phyloP scores from a whole-genome alignment of 2,329 filamentous ascomycete species.

The Ophiostoma ips region DNA sequence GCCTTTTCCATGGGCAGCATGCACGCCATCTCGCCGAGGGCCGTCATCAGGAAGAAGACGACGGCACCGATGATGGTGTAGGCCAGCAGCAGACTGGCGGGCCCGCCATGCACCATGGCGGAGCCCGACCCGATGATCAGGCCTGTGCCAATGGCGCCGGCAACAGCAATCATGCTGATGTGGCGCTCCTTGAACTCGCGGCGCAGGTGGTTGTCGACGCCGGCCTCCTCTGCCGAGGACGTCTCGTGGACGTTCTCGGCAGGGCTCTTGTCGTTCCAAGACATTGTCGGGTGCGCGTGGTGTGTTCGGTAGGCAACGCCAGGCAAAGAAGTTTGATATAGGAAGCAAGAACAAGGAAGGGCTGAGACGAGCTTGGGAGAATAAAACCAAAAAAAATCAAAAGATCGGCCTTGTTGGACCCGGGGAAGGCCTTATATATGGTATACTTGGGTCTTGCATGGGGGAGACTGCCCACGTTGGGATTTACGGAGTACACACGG shows the following conservation, averaged over 20 bases:
- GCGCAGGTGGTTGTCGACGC: slow-evolving; percentile 14
- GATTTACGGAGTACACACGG: too few species aligned
- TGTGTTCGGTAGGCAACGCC: too few species aligned
- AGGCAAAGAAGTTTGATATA: too few species aligned
- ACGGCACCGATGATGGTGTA: slow-evolving; percentile 29
- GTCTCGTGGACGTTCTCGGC: neutral
- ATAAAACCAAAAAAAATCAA: too few species aligned
- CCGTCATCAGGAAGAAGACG: slow-evolving; percentile 31
- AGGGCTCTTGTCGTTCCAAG: neutral
- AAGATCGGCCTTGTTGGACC: too few species aligned
- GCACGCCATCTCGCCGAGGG: slow-evolving; percentile 48
- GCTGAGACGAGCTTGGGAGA: too few species aligned
- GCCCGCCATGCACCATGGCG: slow-evolving; percentile 32
- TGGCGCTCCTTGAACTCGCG: slow-evolving; percentile 29
- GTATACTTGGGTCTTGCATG: too few species aligned
- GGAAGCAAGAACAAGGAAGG: neutral
- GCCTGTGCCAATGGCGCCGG: slow-evolving; percentile 33
- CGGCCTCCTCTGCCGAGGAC: neutral
- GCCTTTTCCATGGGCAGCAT: slow-evolving; percentile 33
- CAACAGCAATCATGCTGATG: slow-evolving; percentile 37
- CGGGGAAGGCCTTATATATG: too few species aligned
- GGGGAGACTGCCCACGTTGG: too few species aligned
- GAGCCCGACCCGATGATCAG: slow-evolving; percentile 38
- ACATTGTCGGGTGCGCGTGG: neutral
- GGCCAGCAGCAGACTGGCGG: slow-evolving; percentile 40